Evolutionary conservation across 2,329 filamentous ascomycete species (phyloP), one percentile per base, ranked within the genome.

Genomic region (Colletotrichum euphorbiae): DNA sequence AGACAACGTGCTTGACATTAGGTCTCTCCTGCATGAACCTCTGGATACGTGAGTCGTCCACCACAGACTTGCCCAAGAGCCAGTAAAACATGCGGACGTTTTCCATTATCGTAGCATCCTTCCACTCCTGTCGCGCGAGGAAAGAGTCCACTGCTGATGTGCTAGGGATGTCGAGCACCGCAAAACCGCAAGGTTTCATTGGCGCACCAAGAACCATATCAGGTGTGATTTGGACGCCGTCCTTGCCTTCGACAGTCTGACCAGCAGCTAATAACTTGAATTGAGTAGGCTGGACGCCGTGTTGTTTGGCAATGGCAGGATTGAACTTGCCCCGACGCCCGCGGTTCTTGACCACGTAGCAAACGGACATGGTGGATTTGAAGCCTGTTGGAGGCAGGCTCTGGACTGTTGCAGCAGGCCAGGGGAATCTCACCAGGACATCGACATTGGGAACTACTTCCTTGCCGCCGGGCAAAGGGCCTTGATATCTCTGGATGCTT

Each of bases 281-380:
- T 55, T 90, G 81, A 0, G 72, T 76, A 59, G 82, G 85, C 19
- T 80, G 79, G 0, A 98, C 86, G 1, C 90, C 90, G 2, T 94
- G 80, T 31, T 81, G 83, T 69, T 81, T 84, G 0, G 94, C 95
- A 65, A 84, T 87, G 54, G 85, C 76, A 0, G 87, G 81, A 69
- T 93, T 84, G 75, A 99, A 98, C 74, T 91, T 95, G 59, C 96
- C 96, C 61, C 96, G 88, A 61, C 91, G 86, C 42, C 90, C 84
- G 70, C 93, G 89, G 61, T 88, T 89, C 72, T 93, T 92, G 75
- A 97, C 86, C 66, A 99, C 90, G 78, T 99, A 99, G 66, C 91
- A 97, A 72, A 98, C 82, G 6, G 93, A 90, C 52, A 90, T 89
- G 31, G 83, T 82, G 1, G 88, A 88, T 5, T 90, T 19, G 83